These are phyloP conservation scores for Penicillium sp. DNA, from an alignment of 2,329 filamentous ascomycete species.

Conservation along the genomic window DNA sequence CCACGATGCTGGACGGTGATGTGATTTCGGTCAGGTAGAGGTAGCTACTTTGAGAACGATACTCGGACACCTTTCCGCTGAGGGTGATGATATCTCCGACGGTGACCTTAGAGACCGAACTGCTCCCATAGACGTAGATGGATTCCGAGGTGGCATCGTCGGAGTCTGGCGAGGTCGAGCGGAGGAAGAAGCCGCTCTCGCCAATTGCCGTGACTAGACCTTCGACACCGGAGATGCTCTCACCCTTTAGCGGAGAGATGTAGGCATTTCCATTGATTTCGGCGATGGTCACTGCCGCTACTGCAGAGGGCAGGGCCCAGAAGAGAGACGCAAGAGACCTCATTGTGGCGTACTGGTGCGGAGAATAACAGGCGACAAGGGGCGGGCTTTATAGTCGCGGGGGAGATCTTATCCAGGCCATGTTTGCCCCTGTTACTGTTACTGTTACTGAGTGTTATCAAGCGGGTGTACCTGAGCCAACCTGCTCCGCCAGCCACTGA, in stretches of 20 bases:
- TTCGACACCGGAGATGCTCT: slow-evolving; percentile 62
- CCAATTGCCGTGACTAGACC: slow-evolving; percentile 70
- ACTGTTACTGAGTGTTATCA: background rate
- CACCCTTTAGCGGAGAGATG: slow-evolving; percentile 64
- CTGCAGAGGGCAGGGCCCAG: slow-evolving; percentile 15
- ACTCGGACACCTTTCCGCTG: slow-evolving; percentile 65
- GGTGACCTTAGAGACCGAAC: slow-evolving; percentile 56
- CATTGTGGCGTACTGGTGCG: slow-evolving; percentile 13
- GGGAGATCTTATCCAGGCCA: background rate
- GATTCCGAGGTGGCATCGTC: slow-evolving; percentile 66
- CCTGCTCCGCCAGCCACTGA: slow-evolving; percentile 7
- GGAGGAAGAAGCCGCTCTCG: slow-evolving; percentile 67
- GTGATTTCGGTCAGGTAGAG: slow-evolving; percentile 68
- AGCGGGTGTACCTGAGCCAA: background rate
- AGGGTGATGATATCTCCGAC: slow-evolving; percentile 69
- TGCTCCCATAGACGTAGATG: slow-evolving; percentile 66
- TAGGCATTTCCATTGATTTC: slow-evolving; percentile 71
- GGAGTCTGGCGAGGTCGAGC: slow-evolving; percentile 62
- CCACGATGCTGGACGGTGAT: slow-evolving; percentile 58
- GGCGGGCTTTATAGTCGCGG: background rate
- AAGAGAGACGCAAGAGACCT: slow-evolving; percentile 5
- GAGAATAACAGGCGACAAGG: background rate
- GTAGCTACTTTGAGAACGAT: slow-evolving; percentile 60
- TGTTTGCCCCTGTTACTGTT: background rate
- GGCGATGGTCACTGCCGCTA: slow-evolving; percentile 55